These are phyloP conservation scores for Gynostemma pentaphyllum DNA, from an alignment of 306 rosid species.

Conservation along the genomic window DNA sequence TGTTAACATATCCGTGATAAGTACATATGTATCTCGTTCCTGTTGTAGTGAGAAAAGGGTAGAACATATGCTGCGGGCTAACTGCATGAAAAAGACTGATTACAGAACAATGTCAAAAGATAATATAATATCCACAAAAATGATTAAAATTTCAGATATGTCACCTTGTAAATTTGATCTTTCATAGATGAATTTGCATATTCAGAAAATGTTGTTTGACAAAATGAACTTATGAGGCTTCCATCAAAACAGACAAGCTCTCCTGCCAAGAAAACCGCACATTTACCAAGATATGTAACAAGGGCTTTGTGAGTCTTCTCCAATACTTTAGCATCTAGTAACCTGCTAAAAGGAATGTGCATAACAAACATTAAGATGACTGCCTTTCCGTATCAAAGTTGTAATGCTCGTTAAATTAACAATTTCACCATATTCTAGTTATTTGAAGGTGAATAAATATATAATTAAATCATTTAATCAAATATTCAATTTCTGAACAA, in stretches of 20 bases:
- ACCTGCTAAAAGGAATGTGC: slow-evolving; percentile 28
- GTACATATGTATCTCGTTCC: slow-evolving; percentile 18
- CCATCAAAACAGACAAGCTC: slow-evolving; percentile 20
- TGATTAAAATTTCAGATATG: slow-evolving; percentile 2
- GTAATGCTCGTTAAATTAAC: neutral
- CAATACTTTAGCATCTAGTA: slow-evolving; percentile 36
- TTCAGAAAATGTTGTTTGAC: slow-evolving; percentile 36
- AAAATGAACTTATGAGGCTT: slow-evolving; percentile 26
- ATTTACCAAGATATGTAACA: slow-evolving; percentile 41
- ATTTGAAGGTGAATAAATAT: neutral
- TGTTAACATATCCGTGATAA: slow-evolving; percentile 25
- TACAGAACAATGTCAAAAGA: slow-evolving; percentile 12
- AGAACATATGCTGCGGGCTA: slow-evolving; percentile 47
- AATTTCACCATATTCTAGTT: neutral
- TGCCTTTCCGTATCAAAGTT: neutral
- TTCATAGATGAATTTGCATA: slow-evolving; percentile 47
- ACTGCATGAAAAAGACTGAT: slow-evolving; percentile 36
- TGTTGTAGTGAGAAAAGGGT: slow-evolving; percentile 35
- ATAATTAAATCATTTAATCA: neutral
- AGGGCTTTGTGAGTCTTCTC: slow-evolving; percentile 55
- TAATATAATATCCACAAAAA: neutral
- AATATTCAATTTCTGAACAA: neutral
- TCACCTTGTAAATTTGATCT: slow-evolving; percentile 62
- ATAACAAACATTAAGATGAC: slow-evolving; percentile 5
- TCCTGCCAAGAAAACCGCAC: slow-evolving; percentile 38